Conservation (phyloP, 2,329 filamentous ascomycete genomes). For the Thelonectria blattea region DNA sequence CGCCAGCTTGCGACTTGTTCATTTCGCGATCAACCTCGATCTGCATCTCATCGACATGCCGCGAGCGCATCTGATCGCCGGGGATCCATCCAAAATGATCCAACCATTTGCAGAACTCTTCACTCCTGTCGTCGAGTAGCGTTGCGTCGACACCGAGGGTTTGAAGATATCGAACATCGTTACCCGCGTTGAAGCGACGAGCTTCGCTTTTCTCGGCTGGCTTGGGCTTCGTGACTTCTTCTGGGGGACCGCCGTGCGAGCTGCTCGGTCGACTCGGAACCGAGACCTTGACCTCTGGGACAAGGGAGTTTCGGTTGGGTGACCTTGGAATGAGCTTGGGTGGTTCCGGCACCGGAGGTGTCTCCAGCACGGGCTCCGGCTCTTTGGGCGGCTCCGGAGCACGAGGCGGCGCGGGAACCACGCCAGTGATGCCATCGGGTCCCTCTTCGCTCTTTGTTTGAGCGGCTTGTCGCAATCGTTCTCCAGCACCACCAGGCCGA, state of each 20-base stretch:
- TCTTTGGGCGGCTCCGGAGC: slow-evolving; percentile 40
- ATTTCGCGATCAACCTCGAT: slow-evolving; percentile 85
- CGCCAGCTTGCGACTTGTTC: slow-evolving; percentile 88
- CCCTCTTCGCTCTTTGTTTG: slow-evolving; percentile 67
- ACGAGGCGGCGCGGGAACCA: slow-evolving; percentile 78
- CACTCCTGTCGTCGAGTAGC: slow-evolving; percentile 76
- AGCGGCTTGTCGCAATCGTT: slow-evolving; percentile 69
- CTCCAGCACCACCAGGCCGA: slow-evolving; percentile 83
- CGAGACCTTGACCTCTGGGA: slow-evolving; percentile 66
- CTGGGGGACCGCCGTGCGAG: slow-evolving; percentile 45
- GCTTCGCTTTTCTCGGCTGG: slow-evolving; percentile 46
- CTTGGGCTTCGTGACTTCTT: slow-evolving; percentile 43
- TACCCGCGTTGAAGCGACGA: slow-evolving; percentile 69
- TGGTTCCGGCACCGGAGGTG: slow-evolving; percentile 9
- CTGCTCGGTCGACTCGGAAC: slow-evolving; percentile 52
- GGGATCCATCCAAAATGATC: slow-evolving; percentile 88
- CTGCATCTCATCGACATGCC: slow-evolving; percentile 81
- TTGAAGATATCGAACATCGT: slow-evolving; percentile 79
- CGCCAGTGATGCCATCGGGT: slow-evolving; percentile 87
- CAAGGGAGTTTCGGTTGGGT: slow-evolving; percentile 44
- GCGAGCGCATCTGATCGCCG: slow-evolving; percentile 74
- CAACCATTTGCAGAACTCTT: slow-evolving; percentile 82
- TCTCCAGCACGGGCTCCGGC: neutral
- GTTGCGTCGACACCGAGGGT: slow-evolving; percentile 78
- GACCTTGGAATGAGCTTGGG: slow-evolving; percentile 39